Percentiles rank a stretch among this genome's conserved stretches.
Conservation (phyloP, 2,329 filamentous ascomycete genomes). For the Fusarium burgessii region DNA sequence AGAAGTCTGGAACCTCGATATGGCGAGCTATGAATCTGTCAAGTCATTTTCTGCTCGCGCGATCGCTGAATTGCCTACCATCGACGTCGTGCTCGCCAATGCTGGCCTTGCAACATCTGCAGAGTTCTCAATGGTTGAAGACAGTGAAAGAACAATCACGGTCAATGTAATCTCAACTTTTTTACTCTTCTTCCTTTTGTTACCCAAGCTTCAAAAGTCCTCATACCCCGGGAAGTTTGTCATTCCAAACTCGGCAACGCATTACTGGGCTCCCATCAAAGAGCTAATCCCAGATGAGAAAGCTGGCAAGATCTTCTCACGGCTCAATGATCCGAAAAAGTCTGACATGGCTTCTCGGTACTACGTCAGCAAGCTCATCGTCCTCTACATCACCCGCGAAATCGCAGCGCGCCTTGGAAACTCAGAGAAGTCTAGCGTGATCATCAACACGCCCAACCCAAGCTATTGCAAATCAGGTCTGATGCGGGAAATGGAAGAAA, state of each 20-base stretch:
- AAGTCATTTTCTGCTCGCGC: slow-evolving; percentile 51
- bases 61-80: slow-evolving; percentile 48
- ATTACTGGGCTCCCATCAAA: slow-evolving; percentile 43
- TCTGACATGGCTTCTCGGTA: slow-evolving; percentile 49
- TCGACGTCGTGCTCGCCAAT: slow-evolving; percentile 61
- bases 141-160: slow-evolving; percentile 62
- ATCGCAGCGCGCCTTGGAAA: slow-evolving; percentile 34
- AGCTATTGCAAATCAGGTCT: slow-evolving; percentile 56
- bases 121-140: slow-evolving; percentile 54
- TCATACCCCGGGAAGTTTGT: slow-evolving; percentile 27
- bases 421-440: slow-evolving; percentile 25
- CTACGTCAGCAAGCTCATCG: slow-evolving; percentile 49
- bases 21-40: slow-evolving; percentile 60
- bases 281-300: slow-evolving; percentile 34
- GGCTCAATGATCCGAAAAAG: slow-evolving; percentile 47
- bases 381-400: slow-evolving; percentile 49
- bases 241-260: slow-evolving; percentile 42
- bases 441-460: slow-evolving; percentile 57
- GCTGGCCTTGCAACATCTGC: slow-evolving; percentile 54
- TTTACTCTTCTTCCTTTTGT: slow-evolving; percentile 36
- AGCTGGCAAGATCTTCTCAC: slow-evolving; percentile 41
- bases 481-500: slow-evolving; percentile 8
- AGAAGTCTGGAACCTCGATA: slow-evolving; percentile 62
- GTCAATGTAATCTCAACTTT: slow-evolving; percentile 45
- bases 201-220: slow-evolving; percentile 45